These are phyloP conservation scores for Cornus florida DNA, from an alignment of 148 eudicot species.

Conservation along the genomic window DNA sequence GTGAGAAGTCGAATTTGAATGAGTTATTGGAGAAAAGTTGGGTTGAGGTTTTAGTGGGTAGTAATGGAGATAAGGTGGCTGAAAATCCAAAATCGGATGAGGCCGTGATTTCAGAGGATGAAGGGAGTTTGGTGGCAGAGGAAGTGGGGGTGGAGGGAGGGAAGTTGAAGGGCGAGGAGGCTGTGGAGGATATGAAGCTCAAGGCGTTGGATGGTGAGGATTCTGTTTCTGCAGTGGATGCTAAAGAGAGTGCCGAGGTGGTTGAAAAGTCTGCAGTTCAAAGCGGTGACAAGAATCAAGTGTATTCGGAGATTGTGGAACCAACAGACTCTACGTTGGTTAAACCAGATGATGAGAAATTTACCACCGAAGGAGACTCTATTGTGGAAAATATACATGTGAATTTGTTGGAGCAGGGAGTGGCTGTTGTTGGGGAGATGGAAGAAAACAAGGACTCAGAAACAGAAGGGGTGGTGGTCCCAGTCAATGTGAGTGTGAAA, in stretches of 20 bases:
- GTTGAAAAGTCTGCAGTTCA: neutral
- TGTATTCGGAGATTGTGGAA: slow-evolving; percentile 7
- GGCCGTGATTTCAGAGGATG: slow-evolving; percentile 18
- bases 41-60: slow-evolving; percentile 9
- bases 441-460: slow-evolving; percentile 27
- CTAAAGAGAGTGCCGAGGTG: slow-evolving; percentile 3
- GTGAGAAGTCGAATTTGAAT: neutral
- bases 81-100: slow-evolving; percentile 23
- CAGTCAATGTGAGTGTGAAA: slow-evolving; percentile 16
- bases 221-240: neutral
- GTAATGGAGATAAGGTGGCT: slow-evolving; percentile 8
- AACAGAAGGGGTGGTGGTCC: slow-evolving; percentile 20
- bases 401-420: slow-evolving; percentile 37
- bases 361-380: slow-evolving; percentile 31
- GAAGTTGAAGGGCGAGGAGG: neutral
- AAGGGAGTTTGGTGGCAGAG: neutral
- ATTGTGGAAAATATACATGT: slow-evolving; percentile 32
- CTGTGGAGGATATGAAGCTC: slow-evolving; percentile 5
- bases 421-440: slow-evolving; percentile 36
- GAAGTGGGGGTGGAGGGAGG: neutral
- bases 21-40: neutral
- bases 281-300: neutral
- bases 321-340: slow-evolving; percentile 16
- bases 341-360: slow-evolving; percentile 27
- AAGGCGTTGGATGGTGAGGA: slow-evolving; percentile 10